Evolutionary conservation across 202 grass and related monocot species (phyloP).

Genomic region (Musa balbisiana): DNA sequence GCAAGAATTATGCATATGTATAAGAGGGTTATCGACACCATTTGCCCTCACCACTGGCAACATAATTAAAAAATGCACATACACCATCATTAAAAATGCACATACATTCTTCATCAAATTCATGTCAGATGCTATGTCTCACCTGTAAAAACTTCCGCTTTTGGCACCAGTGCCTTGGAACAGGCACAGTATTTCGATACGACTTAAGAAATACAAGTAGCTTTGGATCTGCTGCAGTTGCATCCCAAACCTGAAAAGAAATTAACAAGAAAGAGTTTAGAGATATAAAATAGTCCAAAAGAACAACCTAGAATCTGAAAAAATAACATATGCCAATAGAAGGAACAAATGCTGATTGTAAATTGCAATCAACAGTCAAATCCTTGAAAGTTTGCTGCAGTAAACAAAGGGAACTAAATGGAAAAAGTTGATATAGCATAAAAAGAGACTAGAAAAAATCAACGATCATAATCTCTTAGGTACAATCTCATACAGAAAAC

Average conservation of each 20-base stretch:
- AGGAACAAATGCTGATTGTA: no score
- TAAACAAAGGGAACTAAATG: no score
- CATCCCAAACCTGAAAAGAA: conserved; percentile 85
- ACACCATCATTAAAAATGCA: not conserved
- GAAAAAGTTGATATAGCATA: no score
- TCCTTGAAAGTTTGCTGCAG: no score
- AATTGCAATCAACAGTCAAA: no score
- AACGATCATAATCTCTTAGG: no score
- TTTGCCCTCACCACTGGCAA: conserved; percentile 34
- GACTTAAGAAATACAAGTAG: conserved; percentile 82
- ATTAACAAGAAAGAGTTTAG: not conserved
- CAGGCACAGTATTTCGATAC: conserved; percentile 82
- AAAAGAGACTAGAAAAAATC: no score
- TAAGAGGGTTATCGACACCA: conserved; percentile 74
- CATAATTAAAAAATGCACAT: conserved; percentile 8
- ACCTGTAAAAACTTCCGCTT: conserved; percentile 97
- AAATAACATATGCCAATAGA: no score
- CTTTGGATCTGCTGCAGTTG: conserved; percentile 73
- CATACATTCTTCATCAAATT: conserved; percentile 11
- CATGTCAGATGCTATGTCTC: conserved; percentile 19
- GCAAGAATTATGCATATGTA: conserved; percentile 83
- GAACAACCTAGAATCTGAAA: not conserved
- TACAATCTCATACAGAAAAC: no score
- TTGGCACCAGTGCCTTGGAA: conserved; percentile 90
- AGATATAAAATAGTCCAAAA: conserved; percentile 5